Evolutionary conservation across 2,329 filamentous ascomycete species (phyloP).

Genomic region (Scedosporium apiospermum): DNA sequence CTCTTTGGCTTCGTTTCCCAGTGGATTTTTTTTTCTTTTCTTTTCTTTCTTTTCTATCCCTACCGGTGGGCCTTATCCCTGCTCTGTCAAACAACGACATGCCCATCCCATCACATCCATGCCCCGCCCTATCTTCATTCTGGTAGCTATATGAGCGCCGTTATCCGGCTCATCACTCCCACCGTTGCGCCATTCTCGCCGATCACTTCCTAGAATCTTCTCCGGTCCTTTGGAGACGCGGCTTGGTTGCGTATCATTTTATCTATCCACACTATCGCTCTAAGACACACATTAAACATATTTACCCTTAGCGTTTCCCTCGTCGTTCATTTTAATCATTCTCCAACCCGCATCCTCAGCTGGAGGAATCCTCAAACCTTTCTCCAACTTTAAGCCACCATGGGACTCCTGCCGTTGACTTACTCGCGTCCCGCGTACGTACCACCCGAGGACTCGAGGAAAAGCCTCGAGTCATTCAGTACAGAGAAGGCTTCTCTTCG

Average conservation of each 20-base stretch:
- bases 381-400: background rate
- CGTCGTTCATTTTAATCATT: background rate
- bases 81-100: background rate
- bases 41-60: background rate
- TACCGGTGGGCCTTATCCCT: background rate
- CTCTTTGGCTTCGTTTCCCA: background rate
- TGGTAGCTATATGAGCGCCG: background rate
- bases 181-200: background rate
- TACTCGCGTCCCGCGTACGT: background rate
- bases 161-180: background rate
- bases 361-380: background rate
- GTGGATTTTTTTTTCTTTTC: background rate
- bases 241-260: background rate
- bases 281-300: too few relatives aligned
- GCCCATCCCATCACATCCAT: background rate
- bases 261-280: too few relatives aligned
- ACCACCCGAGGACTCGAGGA: background rate
- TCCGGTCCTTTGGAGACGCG: background rate
- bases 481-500: background rate
- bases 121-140: background rate
- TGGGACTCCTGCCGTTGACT: background rate
- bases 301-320: background rate
- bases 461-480: background rate
- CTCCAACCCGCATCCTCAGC: background rate
- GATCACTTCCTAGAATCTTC: background rate